These are phyloP conservation scores for cucumber (Cucumis sativus) DNA, from an alignment of 306 rosid species.

Conservation along the genomic window Cucumber_9930_V3 NC_026659.2:24672501-24673000, in stretches of 20 bases:
- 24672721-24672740: constrained; percentile 62
- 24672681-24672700: neutral
- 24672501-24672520: neutral
- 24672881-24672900: neutral
- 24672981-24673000: neutral
- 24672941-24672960: neutral
- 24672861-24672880: neutral
- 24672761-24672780: constrained; percentile 80
- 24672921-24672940: neutral
- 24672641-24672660: constrained; percentile 15
- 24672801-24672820: constrained; percentile 5
- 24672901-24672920: neutral
- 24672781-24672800: constrained; percentile 71
- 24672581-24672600: constrained; percentile 59
- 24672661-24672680: neutral
- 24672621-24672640: constrained; percentile 68
- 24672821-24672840: neutral
- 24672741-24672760: constrained; percentile 73
- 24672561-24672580: constrained; percentile 84
- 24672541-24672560: constrained; percentile 79
- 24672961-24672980: neutral
- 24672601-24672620: constrained; percentile 76
- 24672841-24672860: too few species aligned
- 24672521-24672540: constrained; percentile 87
- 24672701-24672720: neutral